Evolutionary conservation across 2,329 filamentous ascomycete species (phyloP).

Genomic region (Aspergillus tanneri): DNA sequence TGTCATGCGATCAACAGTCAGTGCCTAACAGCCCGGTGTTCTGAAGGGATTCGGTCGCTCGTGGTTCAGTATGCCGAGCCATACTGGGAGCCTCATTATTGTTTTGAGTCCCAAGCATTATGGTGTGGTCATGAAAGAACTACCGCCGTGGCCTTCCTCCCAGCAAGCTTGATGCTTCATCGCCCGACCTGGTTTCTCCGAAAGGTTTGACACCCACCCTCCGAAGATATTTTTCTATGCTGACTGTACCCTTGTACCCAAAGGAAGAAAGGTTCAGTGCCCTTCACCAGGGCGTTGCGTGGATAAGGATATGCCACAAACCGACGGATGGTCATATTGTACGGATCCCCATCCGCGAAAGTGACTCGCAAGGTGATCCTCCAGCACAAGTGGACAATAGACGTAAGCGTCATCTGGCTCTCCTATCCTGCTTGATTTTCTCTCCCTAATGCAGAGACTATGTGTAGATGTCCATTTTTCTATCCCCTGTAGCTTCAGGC

Average conservation of each 20-base stretch:
- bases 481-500: too few relatives aligned
- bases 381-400: background rate
- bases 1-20: background rate
- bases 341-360: background rate
- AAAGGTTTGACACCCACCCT: background rate
- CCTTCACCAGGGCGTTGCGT: background rate
- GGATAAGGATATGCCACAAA: background rate
- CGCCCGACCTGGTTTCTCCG: background rate
- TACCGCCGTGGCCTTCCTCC: background rate
- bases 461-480: too few relatives aligned
- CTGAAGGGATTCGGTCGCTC: background rate
- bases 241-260: background rate
- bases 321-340: background rate
- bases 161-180: background rate
- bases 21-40: background rate
- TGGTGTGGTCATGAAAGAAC: background rate
- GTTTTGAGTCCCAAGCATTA: background rate
- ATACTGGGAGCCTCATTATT: background rate
- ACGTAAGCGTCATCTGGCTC: background rate
- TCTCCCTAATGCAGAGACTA: background rate
- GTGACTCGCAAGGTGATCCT: background rate
- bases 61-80: background rate
- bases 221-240: background rate
- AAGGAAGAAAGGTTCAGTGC: background rate
- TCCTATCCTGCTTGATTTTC: background rate